Conservation (phyloP, 164 flowering plant species). For the Houttuynia cordata region DNA sequence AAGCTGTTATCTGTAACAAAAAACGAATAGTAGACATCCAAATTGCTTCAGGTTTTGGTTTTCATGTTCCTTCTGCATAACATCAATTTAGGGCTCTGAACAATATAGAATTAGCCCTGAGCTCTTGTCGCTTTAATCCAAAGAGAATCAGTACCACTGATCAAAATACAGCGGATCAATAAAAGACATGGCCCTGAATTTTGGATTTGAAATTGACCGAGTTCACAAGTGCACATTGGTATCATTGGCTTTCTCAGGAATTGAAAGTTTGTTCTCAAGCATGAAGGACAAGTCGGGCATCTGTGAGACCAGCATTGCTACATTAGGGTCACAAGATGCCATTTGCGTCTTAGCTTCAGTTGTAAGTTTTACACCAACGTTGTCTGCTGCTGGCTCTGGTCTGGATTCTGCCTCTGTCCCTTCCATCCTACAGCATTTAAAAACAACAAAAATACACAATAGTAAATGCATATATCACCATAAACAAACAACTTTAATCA, state of each 20-base stretch:
- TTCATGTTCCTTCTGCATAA: no score
- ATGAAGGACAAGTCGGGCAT: slow-evolving; percentile 25
- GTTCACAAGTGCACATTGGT: slow-evolving; percentile 6
- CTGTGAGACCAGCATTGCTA: slow-evolving; percentile 14
- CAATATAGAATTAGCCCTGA: no score
- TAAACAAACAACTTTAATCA: neutral
- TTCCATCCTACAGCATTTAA: slow-evolving; percentile 4
- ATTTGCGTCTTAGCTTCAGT: neutral
- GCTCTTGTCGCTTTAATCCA: no score
- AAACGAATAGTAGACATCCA: no score
- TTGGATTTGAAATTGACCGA: neutral
- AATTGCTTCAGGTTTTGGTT: no score
- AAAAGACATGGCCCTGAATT: no score
- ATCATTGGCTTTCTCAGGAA: slow-evolving; percentile 12
- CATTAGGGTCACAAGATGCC: slow-evolving; percentile 8
- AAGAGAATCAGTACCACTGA: no score
- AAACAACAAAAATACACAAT: neutral
- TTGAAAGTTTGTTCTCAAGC: slow-evolving; percentile 15
- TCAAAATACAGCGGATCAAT: no score
- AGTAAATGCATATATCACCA: no score
- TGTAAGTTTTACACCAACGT: neutral
- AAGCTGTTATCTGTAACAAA: no score
- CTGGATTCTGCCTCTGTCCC: slow-evolving; percentile 4
- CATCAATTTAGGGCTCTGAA: no score
- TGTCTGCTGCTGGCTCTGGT: neutral